phyloP scores from a whole-genome alignment of 2,329 filamentous ascomycete genomes.

The Claviceps arundinis region DNA sequence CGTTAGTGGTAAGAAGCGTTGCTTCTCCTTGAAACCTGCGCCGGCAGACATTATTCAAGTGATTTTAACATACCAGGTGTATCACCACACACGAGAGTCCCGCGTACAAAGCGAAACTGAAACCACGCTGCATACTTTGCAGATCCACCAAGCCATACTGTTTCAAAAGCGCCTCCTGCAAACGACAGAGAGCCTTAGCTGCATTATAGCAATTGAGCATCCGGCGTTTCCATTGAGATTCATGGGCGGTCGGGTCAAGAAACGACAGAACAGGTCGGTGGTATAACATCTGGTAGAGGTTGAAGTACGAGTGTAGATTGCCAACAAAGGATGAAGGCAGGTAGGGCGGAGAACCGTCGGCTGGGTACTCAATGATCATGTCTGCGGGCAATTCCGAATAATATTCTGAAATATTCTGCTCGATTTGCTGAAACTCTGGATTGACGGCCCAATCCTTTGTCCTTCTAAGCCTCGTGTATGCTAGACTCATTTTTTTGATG shows the following conservation, averaged over 20 bases:
- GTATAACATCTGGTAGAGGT: slow-evolving; percentile 73
- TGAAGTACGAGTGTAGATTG: slow-evolving; percentile 81
- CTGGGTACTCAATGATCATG: slow-evolving; percentile 62
- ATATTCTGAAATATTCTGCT: slow-evolving; percentile 65
- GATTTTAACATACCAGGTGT: slow-evolving; percentile 61
- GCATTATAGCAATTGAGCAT: slow-evolving; percentile 78
- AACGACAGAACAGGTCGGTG: slow-evolving; percentile 75
- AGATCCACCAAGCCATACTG: slow-evolving; percentile 68
- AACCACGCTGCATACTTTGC: slow-evolving; percentile 83
- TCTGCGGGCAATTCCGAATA: slow-evolving; percentile 64
- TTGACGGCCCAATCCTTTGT: slow-evolving; percentile 80
- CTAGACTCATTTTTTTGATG: slow-evolving; percentile 61
- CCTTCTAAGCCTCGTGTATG: slow-evolving; percentile 61
- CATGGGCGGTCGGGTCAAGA: slow-evolving; percentile 55
- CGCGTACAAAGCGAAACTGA: slow-evolving; percentile 91
- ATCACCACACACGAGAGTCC: slow-evolving; percentile 85
- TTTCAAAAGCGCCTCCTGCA: slow-evolving; percentile 73
- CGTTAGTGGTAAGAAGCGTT: slow-evolving; percentile 4
- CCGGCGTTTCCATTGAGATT: slow-evolving; percentile 74
- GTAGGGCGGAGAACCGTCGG: slow-evolving; percentile 70
- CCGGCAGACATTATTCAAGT: background rate
- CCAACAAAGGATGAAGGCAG: slow-evolving; percentile 77
- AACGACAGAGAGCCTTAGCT: slow-evolving; percentile 69
- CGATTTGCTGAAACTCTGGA: slow-evolving; percentile 68
- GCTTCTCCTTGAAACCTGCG: background rate